phyloP scores from a whole-genome alignment of 345 rosid genomes.

The Salix caprea region DNA sequence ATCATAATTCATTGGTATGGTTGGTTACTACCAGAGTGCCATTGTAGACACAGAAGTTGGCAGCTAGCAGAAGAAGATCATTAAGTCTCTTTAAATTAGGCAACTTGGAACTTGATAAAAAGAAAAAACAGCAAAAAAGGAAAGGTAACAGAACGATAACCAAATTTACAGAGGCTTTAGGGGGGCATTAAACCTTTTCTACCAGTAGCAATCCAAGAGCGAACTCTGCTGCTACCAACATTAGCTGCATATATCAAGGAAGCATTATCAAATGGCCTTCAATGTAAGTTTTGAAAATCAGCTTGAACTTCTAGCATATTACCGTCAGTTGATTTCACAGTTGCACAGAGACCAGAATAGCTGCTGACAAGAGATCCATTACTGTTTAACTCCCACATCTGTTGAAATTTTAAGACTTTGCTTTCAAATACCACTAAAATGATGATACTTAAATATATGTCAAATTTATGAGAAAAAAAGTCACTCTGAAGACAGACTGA shows the following conservation, averaged over 20 bases:
- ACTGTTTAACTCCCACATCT: conserved; percentile 76
- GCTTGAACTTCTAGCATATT: neutral
- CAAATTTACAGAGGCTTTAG: neutral
- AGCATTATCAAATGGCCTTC: neutral
- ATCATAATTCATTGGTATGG: neutral
- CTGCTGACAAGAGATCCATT: conserved; percentile 64
- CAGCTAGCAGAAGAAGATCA: neutral
- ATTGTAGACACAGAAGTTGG: neutral
- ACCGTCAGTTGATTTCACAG: conserved; percentile 54
- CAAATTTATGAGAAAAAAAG: neutral
- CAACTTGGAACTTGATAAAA: neutral
- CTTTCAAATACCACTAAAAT: conserved; percentile 8
- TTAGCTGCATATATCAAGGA: conserved; percentile 21
- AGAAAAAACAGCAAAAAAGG: neutral
- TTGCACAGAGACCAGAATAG: conserved; percentile 85
- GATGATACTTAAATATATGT: neutral
- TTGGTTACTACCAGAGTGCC: neutral
- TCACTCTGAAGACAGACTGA: neutral
- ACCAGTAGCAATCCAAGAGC: conserved; percentile 88
- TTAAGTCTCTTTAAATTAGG: neutral
- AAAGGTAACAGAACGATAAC: neutral
- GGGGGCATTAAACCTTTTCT: conserved; percentile 44
- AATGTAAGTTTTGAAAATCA: conserved; percentile 1
- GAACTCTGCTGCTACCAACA: conserved; percentile 42
- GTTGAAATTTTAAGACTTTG: conserved; percentile 10